Evolutionary conservation across 371 early-diverging fungal species (phyloP), one percentile per base, ranked within the genome.

Genomic region (Rhizopus delemar): DNA sequence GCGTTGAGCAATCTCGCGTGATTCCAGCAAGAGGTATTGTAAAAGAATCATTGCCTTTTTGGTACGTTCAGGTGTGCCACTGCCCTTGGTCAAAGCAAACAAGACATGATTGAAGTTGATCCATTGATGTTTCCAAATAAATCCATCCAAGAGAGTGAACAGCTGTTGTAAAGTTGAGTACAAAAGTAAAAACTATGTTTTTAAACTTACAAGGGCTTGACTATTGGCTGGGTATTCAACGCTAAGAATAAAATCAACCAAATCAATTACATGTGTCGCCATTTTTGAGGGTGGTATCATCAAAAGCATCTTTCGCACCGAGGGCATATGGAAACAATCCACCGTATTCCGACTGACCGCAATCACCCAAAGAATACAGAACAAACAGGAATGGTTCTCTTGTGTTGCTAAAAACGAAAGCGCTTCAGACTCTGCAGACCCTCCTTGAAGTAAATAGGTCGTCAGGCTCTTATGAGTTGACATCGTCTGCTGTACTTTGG

Each of bases 51-150:
- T 80, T 5, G 81, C 80, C 39, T 64, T 65, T 48, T 76, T 62
- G 41, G 69, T 62, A 46, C 85, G 61, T 46, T 75, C 78, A 2
- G 74, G 52, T 1, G 77, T 76, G 11, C 83, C 80, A 51, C 85
- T 83, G 6, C 90, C 90, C 33, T 87, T 83, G 43, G 78, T 71
- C 53, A 92, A 65, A 2, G 90, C 90, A 69, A 86, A 85, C 3
- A 90, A 65, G 5, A 87, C 82, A 62, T 92, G 90, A 54, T 90
- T 89, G 58, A 90, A 86, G 53, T 78, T 79, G 34, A 92, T 60
- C 62, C 90, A 74, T 49, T 87, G 89, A 55, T 85, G 76, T 48
- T 79, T 84, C 88, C 90, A 91, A 15, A 90, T 85, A 36, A 92
- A 78, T 4, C 82, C 78, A 38, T 89, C 88, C 53, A 92, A 69